phyloP scores from a whole-genome alignment of 1,139 yeast genomes.

The Sugiyamaella pinicola region DNA sequence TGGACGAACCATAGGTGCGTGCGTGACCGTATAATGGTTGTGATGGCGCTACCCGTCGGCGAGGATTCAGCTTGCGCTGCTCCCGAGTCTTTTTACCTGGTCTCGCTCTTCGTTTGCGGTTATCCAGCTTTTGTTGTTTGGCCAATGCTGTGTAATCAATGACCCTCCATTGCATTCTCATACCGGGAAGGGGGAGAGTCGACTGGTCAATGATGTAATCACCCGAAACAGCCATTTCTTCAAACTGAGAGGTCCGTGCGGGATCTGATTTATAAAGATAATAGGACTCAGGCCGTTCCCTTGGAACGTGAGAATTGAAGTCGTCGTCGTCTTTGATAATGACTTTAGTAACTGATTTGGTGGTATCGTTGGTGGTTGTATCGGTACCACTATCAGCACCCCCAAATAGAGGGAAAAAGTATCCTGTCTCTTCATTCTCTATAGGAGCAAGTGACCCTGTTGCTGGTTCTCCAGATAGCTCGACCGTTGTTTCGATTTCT shows the following conservation, averaged over 20 bases:
- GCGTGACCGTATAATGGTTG: constrained; percentile 23
- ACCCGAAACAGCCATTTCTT: constrained; percentile 34
- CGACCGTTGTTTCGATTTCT: constrained; percentile 26
- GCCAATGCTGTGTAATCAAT: constrained; percentile 35
- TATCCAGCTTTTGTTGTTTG: constrained; percentile 28
- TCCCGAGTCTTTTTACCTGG: constrained; percentile 42
- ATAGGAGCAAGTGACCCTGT: constrained; percentile 8
- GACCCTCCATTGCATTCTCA: constrained; percentile 32
- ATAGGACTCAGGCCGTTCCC: constrained; percentile 35
- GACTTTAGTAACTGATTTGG: constrained; percentile 16
- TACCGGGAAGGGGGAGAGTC: constrained; percentile 26
- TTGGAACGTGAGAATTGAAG: constrained; percentile 19
- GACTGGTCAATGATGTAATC: constrained; percentile 25
- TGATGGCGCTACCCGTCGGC: constrained; percentile 7
- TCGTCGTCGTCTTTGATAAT: constrained; percentile 23
- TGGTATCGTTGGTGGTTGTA: background rate
- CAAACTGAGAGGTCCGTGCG: constrained; percentile 20
- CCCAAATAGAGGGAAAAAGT: constrained; percentile 31
- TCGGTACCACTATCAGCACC: constrained; percentile 6
- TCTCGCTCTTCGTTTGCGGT: constrained; percentile 30
- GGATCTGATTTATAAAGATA: constrained; percentile 29
- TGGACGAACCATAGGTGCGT: constrained; percentile 22
- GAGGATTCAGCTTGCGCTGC: constrained; percentile 21
- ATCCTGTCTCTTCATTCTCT: constrained; percentile 25
- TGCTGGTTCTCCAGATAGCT: constrained; percentile 6